Evolutionary conservation across 2,329 filamentous ascomycete species (phyloP), one percentile per base, ranked within the genome.

Genomic region (Venturia asperata): DNA sequence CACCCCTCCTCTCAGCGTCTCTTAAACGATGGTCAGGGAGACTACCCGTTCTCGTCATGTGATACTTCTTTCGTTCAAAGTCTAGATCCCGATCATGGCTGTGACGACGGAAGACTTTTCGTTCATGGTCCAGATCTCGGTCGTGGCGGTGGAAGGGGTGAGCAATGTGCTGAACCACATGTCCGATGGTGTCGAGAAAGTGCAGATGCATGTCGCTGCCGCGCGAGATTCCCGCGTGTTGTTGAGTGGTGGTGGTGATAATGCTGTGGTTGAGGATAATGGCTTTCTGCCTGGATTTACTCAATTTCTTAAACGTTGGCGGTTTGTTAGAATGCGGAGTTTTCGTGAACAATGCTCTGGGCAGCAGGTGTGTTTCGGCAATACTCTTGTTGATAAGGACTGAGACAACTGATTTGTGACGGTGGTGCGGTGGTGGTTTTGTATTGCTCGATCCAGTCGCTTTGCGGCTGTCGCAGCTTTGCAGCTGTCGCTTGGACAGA

Each of bases 111-210:
- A 24, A 49, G 45, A 49, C 45, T 24, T 34, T 34, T 34, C 49
- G 49, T 56, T 56, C 49, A 37, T 30, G 17, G 5, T 34, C 24
- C 5, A 56, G 49, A 56, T 56, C 49, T 34, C 21, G 21, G 9
- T 34, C 49, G 2, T 56, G 24, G 13, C 17, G 49, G 49, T 34
- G 49, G 24, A 56, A 56, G 13, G 49, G 24, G 13, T 30, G 24
- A 6, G 15, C 49, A 24, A 56, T 56, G 49, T 37, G 24, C 34
- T 56, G 49, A 24, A 56, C 15, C 24, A 37, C 49, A 17, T 30
- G 30, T 34, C 34, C 24, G 49, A 56, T 56, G 49, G 49, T 56
- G 24, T 56, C 49, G 49, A 56, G 21, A 24, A 56, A 30, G 49
- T 15, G 24, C 13, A 30, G 24, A 19, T 34, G 17, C 49, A 56